These are phyloP conservation scores for Penicillium dipodomyicola DNA, from an alignment of 495 filamentous ascomycete genomes.

Conservation along the genomic window DNA sequence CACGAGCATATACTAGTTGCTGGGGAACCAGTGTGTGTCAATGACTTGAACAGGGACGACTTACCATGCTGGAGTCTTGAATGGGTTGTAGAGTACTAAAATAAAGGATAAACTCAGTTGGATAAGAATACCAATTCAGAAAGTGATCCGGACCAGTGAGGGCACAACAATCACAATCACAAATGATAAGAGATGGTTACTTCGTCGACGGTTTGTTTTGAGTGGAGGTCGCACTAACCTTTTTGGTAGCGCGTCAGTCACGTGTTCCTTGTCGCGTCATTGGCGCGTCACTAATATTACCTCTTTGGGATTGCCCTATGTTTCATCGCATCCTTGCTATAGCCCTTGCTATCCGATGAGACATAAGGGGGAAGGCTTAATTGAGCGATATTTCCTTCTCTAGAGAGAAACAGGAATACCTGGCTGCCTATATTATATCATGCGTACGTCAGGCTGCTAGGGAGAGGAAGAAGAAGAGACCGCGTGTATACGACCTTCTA, in stretches of 20 bases:
- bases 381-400: background rate
- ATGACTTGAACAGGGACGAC: constrained; percentile 1
- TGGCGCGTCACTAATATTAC: constrained; percentile 11
- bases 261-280: constrained; percentile 17
- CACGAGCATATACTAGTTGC: constrained; percentile 8
- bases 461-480: no score
- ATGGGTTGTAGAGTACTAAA: background rate
- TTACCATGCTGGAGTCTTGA: constrained; percentile 18
- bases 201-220: constrained; percentile 29
- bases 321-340: background rate
- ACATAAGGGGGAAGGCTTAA: background rate
- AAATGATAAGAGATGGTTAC: constrained; percentile 27
- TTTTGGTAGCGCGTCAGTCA: constrained; percentile 21
- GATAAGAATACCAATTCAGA: constrained; percentile 1
- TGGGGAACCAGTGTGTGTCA: constrained; percentile 1
- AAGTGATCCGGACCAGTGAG: background rate
- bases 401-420: no score
- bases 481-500: no score
- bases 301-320: constrained; percentile 13
- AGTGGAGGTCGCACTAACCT: constrained; percentile 18
- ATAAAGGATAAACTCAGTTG: background rate
- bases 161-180: constrained; percentile 1
- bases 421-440: no score
- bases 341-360: background rate
- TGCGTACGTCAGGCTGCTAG: no score